Conservation (phyloP, 2,329 filamentous ascomycete species). For the Emmonsia crescens region DNA sequence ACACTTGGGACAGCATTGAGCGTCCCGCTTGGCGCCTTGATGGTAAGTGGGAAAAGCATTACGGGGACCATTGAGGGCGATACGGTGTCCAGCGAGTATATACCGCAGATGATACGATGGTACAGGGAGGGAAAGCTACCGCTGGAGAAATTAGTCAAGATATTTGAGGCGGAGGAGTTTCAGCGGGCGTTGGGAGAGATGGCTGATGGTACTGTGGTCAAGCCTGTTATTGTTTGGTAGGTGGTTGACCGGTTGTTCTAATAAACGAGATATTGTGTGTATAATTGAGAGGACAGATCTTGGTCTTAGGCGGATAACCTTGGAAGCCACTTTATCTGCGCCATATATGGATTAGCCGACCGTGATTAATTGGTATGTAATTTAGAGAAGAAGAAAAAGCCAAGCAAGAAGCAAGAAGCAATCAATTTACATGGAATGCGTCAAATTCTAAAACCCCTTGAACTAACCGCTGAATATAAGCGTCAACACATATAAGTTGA, state of each 20-base stretch:
- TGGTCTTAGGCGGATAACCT: no score
- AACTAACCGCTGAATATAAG: no score
- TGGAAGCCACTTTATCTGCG: no score
- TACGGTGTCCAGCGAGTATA: slow-evolving; percentile 13
- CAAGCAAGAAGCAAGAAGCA: no score
- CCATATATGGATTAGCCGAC: no score
- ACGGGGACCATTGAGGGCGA: slow-evolving; percentile 17
- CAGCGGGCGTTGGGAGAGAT: slow-evolving; percentile 19
- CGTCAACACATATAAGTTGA: no score
- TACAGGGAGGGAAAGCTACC: slow-evolving; percentile 39
- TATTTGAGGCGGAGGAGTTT: slow-evolving; percentile 28
- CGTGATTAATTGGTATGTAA: no score
- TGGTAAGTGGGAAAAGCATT: slow-evolving; percentile 16
- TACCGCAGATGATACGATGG: slow-evolving; percentile 42
- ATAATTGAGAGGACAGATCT: no score
- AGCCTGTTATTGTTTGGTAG: slow-evolving; percentile 22
- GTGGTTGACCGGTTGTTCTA: neutral
- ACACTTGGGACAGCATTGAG: slow-evolving; percentile 15
- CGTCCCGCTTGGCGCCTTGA: slow-evolving; percentile 14
- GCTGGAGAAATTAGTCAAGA: slow-evolving; percentile 37
- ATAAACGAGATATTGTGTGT: no score
- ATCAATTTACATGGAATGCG: no score
- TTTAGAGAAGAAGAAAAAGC: no score
- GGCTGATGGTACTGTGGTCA: slow-evolving; percentile 18
- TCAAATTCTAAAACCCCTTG: no score